Conservation (phyloP, 306 rosid genomes). For the Vigna unguiculata region DNA sequence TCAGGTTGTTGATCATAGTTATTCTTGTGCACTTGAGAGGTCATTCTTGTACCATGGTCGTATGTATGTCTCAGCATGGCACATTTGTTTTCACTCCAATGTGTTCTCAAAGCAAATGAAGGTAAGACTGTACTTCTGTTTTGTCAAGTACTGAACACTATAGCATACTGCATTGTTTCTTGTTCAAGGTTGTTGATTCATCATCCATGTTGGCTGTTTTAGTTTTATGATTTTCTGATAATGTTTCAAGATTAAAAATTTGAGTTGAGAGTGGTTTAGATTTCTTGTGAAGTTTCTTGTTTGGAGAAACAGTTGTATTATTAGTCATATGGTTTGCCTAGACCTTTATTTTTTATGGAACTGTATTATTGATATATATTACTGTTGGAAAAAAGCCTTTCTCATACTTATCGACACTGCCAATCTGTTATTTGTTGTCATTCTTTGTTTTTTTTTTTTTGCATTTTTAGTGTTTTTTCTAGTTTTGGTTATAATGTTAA, state of each 20-base stretch:
- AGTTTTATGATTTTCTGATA: slow-evolving; percentile 13
- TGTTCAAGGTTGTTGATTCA: neutral
- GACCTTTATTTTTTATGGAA: slow-evolving; percentile 16
- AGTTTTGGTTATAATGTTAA: neutral
- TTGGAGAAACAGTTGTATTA: slow-evolving; percentile 13
- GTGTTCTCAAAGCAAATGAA: slow-evolving; percentile 98
- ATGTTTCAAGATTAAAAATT: slow-evolving; percentile 4
- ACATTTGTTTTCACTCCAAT: slow-evolving; percentile 96
- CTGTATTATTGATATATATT: neutral
- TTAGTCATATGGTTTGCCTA: slow-evolving; percentile 17
- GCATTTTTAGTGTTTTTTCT: slow-evolving; percentile 30
- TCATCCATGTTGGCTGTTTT: neutral
- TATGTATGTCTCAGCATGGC: slow-evolving; percentile 94
- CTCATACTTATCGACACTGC: neutral
- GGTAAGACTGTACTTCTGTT: slow-evolving; percentile 55
- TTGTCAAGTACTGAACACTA: neutral
- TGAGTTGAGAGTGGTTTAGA: slow-evolving; percentile 4
- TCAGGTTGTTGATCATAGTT: slow-evolving; percentile 94
- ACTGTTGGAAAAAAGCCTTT: neutral
- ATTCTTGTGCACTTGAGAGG: slow-evolving; percentile 99
- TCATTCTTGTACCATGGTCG: slow-evolving; percentile 99
- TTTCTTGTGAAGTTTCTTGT: slow-evolving; percentile 19
- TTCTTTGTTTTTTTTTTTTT: slow-evolving; percentile 1
- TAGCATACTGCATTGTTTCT: neutral
- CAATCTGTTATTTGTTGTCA: slow-evolving; percentile 19